phyloP scores from a whole-genome alignment of 2,329 filamentous ascomycete species.

The Pseudogymnoascus sp. region DNA sequence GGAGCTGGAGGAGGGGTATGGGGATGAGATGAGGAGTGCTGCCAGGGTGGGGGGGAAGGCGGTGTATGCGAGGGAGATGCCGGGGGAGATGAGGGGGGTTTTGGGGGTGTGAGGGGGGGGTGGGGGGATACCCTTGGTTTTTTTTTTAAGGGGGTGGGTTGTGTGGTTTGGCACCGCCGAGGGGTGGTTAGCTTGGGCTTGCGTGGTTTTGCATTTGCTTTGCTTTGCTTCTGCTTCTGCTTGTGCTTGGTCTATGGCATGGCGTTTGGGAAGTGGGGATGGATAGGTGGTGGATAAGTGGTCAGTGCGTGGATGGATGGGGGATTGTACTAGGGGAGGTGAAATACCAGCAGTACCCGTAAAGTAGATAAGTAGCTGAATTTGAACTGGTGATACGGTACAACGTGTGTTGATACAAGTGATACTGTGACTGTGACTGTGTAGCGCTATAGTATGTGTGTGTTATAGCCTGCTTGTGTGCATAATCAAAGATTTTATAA shows the following conservation, averaged over 20 bases:
- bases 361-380: neutral
- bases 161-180: too few relatives aligned
- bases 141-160: too few relatives aligned
- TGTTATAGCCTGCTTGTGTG: too few relatives aligned
- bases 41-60: neutral
- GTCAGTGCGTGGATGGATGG: neutral
- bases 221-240: too few relatives aligned
- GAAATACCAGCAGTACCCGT: neutral
- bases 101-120: neutral
- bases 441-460: too few relatives aligned
- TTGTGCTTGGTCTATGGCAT: neutral
- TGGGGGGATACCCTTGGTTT: neutral
- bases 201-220: neutral
- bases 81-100: neutral
- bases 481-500: too few relatives aligned
- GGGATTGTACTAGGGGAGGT: neutral
- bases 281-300: neutral
- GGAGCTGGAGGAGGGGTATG: neutral
- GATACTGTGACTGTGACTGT: neutral
- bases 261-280: neutral
- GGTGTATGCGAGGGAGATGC: neutral
- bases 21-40: neutral
- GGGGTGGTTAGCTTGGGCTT: neutral
- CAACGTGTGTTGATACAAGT: neutral
- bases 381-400: too few relatives aligned